phyloP scores from a whole-genome alignment of 73 alveolate species.

The Paramecium octaurelia region DNA sequence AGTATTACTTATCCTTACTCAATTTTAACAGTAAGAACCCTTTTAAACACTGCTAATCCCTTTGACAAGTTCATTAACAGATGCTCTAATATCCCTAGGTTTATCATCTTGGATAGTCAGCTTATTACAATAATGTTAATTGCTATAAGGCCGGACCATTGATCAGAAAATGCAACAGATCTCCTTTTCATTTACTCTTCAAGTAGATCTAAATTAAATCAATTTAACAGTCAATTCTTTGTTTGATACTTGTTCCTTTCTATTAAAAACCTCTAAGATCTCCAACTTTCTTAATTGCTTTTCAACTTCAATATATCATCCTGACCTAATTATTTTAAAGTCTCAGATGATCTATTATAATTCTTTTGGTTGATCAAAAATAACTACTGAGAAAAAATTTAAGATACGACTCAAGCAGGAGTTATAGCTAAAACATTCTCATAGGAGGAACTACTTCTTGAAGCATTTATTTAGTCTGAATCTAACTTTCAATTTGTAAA shows the following conservation, averaged over 20 bases:
- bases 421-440: neutral
- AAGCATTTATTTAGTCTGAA: neutral
- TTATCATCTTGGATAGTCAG: conserved; percentile 7
- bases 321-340: neutral
- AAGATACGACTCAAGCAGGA: neutral
- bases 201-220: conserved; percentile 25
- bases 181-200: conserved; percentile 43
- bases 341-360: neutral
- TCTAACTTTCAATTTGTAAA: neutral
- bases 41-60: neutral
- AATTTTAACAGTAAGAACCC: neutral
- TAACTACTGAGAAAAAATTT: conserved; percentile 5
- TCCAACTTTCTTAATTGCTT: neutral
- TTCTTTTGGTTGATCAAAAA: conserved; percentile 22
- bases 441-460: conserved; percentile 1
- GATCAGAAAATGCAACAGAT: neutral
- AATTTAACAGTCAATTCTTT: neutral
- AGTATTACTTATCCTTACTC: neutral
- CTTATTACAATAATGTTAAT: neutral
- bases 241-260: neutral
- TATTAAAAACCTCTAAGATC: neutral
- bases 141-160: conserved; percentile 19
- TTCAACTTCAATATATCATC: neutral
- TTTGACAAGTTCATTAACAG: neutral
- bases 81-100: neutral